phyloP scores from a whole-genome alignment of 2,329 filamentous ascomycete genomes.

The Cladophialophora yegresii region DNA sequence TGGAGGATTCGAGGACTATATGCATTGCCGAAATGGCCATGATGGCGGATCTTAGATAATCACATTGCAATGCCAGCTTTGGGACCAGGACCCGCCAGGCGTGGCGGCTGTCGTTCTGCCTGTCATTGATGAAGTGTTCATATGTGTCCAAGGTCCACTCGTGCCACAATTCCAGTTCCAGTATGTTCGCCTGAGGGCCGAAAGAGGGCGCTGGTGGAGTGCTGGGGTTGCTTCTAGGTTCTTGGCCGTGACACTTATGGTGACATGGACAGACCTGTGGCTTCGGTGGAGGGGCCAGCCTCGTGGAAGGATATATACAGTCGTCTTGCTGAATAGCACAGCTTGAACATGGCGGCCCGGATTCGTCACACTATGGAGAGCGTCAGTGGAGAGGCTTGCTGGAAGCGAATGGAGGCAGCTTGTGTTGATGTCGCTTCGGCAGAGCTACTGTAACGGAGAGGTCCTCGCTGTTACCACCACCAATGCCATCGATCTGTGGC shows the following conservation, averaged over 20 bases:
- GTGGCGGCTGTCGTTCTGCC: background rate
- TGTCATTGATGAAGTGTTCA: background rate
- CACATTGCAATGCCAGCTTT: background rate
- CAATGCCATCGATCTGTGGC: background rate
- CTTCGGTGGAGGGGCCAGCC: background rate
- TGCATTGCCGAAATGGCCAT: background rate
- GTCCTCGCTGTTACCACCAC: too few species aligned
- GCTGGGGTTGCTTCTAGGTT: background rate
- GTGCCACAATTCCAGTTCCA: conserved; percentile 7
- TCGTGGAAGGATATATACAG: background rate
- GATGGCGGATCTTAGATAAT: conserved; percentile 3
- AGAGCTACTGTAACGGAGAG: too few species aligned
- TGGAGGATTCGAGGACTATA: background rate
- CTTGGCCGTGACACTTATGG: background rate
- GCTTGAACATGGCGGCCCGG: background rate
- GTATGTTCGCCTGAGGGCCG: background rate
- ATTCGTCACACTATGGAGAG: background rate
- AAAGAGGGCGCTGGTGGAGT: background rate
- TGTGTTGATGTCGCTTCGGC: too few species aligned
- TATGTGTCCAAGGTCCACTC: background rate
- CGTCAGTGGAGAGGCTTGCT: background rate
- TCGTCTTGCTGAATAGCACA: background rate
- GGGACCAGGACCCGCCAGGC: conserved; percentile 3
- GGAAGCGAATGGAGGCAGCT: too few species aligned
- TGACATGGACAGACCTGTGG: conserved; percentile 2